phyloP scores from a whole-genome alignment of 306 rosid species.

The Nissolia schottii region DNA sequence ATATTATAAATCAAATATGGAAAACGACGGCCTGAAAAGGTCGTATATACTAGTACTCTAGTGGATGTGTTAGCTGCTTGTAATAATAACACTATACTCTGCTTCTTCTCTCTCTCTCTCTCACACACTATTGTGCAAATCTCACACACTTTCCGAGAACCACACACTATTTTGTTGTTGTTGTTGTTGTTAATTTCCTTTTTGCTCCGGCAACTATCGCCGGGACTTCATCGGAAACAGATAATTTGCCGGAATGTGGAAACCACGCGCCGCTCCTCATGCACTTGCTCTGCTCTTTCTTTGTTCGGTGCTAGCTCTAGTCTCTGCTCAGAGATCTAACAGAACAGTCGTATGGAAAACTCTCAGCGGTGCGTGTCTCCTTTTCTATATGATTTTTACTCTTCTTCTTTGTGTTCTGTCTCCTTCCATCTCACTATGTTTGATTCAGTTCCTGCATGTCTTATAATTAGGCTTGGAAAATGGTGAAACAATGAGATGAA shows the following conservation, averaged over 20 bases:
- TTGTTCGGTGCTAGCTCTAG: conserved; percentile 30
- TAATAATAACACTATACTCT: not conserved
- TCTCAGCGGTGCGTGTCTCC: conserved; percentile 40
- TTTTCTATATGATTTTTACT: not conserved
- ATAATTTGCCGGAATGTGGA: conserved; percentile 41
- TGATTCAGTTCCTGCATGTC: not conserved
- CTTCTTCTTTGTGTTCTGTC: not conserved
- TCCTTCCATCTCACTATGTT: not conserved
- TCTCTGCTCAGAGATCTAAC: conserved; percentile 58
- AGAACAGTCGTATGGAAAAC: conserved; percentile 49
- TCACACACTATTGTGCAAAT: not conserved
- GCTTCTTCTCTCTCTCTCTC: not conserved
- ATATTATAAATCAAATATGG: not conserved
- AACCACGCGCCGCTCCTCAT: conserved; percentile 30
- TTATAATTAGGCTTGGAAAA: not conserved
- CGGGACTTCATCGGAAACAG: not conserved
- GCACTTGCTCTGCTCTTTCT: conserved; percentile 24
- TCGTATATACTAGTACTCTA: too few species aligned
- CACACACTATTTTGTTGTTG: too few species aligned
- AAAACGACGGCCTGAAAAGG: not conserved
- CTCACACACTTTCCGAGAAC: conserved; percentile 19
- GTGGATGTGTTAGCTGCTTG: not conserved
- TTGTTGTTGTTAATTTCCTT: too few species aligned
- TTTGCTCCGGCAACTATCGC: not conserved
- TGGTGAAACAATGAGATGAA: not conserved